These are phyloP conservation scores for Melaleuca quinquenervia DNA, from an alignment of 345 rosid genomes.

Conservation along the genomic window DNA sequence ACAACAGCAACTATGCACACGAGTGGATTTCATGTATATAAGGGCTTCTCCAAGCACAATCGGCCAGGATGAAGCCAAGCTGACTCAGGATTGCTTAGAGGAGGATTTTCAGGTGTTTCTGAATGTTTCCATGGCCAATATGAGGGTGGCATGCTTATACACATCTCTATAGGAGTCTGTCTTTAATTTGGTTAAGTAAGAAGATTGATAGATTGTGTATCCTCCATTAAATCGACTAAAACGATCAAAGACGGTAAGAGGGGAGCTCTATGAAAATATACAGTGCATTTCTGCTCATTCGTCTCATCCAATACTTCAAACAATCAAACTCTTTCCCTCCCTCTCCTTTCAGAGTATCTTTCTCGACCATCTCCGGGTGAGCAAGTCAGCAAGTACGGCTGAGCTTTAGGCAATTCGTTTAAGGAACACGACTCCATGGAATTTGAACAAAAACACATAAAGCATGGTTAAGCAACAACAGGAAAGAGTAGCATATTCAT, in stretches of 20 bases:
- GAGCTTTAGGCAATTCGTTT: no score
- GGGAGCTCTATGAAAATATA: rapidly evolving
- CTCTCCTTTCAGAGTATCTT: no score
- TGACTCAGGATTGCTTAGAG: not conserved
- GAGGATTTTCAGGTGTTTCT: not conserved
- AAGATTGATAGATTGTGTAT: not conserved
- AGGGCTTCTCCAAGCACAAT: not conserved
- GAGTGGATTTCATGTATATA: no score
- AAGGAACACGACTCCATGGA: no score
- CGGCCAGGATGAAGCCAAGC: not conserved
- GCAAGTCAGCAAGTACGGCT: no score
- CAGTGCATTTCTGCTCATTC: not conserved
- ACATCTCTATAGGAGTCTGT: not conserved
- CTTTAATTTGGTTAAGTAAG: not conserved
- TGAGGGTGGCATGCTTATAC: not conserved
- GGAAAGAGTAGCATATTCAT: not conserved
- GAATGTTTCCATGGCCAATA: not conserved
- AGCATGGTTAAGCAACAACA: not conserved
- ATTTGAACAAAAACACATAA: no score
- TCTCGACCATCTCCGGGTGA: no score
- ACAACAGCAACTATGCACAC: no score
- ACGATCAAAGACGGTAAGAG: not conserved
- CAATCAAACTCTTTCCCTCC: not conserved
- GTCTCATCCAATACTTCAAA: not conserved
- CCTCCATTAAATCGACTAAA: not conserved